Evolutionary conservation across 257 asterid species (phyloP), one percentile per base, ranked within the genome.

Genomic region (Solanum virginianum): DNA sequence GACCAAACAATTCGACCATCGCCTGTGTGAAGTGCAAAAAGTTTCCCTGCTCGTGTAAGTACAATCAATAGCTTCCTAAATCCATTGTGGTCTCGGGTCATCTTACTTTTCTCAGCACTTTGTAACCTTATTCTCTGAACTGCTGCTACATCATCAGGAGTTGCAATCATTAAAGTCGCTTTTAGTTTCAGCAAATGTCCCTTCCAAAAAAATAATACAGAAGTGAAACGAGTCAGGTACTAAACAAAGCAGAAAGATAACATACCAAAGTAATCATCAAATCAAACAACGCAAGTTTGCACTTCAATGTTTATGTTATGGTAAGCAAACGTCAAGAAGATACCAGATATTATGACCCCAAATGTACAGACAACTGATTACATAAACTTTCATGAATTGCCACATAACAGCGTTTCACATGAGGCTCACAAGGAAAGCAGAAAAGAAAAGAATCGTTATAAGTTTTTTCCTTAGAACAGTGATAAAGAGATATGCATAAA

Each of bases 141-240:
- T 83, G 95, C 94, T 86, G 91, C 97, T 90, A 97, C 84, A 82
- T 97, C 98, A 87, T 95, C 98, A 66, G 98, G 96, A 39, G 93
- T 93, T 59, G 98, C 99, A 87, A 97, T 90, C 98, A 97, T 92
- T 70, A 97, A 92, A 83, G 96, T 95, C 80, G 97, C 97, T 91
- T 97, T 95, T 72, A 97, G 96, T 92, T 96, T 96, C 90, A 95
- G 93, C 86, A 95, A 43, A 89, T 96, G 99, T 49, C 99, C 99
- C 99, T 96, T 86, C 85, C 68, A 55, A 83, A 20, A 84, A 77
- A 51, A 83, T 84, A 63, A 22, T 26, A 49, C 36, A 22, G 81
- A 74, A 47, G 81, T 49, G 68, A 3, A 82, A 84, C 54, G 85
- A 82, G 56, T 49, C 26, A 41, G 55, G 66, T 10, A 17, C 32